These are phyloP conservation scores for Trichodelitschia bisporula DNA, from an alignment of 495 filamentous ascomycete species.

Conservation along the genomic window DNA sequence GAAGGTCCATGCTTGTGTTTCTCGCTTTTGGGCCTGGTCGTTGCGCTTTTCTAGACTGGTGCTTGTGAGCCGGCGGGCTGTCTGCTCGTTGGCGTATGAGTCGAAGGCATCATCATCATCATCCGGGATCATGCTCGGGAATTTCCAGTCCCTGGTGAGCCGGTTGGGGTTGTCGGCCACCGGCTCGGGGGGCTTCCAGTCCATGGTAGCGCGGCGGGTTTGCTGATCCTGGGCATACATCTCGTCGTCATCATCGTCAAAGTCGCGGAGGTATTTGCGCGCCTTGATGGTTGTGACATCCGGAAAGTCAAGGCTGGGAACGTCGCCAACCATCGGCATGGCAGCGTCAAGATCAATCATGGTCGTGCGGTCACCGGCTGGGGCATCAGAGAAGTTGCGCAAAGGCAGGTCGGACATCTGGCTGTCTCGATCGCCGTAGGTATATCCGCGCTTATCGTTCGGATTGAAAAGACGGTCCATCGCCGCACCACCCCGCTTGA, in stretches of 20 bases:
- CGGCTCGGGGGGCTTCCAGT: slow-evolving; percentile 22
- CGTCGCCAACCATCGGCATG: slow-evolving; percentile 24
- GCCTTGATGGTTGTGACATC: slow-evolving; percentile 26
- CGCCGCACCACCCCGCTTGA: slow-evolving; percentile 7
- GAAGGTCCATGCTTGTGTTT: slow-evolving; percentile 7
- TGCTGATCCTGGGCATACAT: slow-evolving; percentile 8
- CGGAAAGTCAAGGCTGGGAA: slow-evolving; percentile 17
- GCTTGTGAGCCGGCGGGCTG: slow-evolving; percentile 2
- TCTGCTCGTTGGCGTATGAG: background rate
- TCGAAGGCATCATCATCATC: slow-evolving; percentile 4
- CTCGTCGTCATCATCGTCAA: slow-evolving; percentile 15
- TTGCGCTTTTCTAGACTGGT: too few relatives aligned
- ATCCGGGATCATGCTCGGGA: slow-evolving; percentile 25
- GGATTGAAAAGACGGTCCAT: slow-evolving; percentile 14
- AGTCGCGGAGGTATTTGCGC: slow-evolving; percentile 19
- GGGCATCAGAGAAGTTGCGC: slow-evolving; percentile 10
- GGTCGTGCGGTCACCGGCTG: slow-evolving; percentile 14
- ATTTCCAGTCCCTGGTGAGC: slow-evolving; percentile 36
- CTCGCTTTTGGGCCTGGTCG: background rate
- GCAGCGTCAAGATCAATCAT: slow-evolving; percentile 26
- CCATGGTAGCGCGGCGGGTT: slow-evolving; percentile 11
- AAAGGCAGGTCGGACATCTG: slow-evolving; percentile 13
- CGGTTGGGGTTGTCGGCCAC: slow-evolving; percentile 21
- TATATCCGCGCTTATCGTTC: slow-evolving; percentile 7
- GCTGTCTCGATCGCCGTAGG: too few relatives aligned